Evolutionary conservation across 345 rosid genomes (phyloP).

Genomic region (Turnera subulata): DNA sequence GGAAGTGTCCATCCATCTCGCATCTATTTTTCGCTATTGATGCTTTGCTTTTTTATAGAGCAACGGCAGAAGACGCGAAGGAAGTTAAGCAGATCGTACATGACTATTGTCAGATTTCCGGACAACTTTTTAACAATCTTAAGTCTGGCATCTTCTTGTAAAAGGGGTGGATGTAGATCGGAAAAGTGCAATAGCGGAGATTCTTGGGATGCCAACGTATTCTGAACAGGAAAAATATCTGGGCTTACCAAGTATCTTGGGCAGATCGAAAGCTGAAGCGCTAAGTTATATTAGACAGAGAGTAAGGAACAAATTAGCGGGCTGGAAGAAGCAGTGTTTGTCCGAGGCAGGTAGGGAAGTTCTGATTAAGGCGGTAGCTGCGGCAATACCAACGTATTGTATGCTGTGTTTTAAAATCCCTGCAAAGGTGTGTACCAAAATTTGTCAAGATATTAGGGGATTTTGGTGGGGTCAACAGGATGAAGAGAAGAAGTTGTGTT

Average conservation of each 20-base stretch:
- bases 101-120: background rate
- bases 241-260: background rate
- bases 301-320: too few relatives aligned
- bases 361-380: background rate
- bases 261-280: background rate
- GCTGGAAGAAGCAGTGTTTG: background rate
- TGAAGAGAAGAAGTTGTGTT: background rate
- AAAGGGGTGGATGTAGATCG: background rate
- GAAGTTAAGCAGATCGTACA: background rate
- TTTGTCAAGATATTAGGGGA: background rate
- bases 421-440: background rate
- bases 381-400: background rate
- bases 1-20: background rate
- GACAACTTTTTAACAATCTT: background rate
- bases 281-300: background rate
- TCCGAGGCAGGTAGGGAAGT: background rate
- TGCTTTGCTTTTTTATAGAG: background rate
- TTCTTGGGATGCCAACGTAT: background rate
- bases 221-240: background rate
- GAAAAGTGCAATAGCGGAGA: background rate
- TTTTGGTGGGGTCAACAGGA: background rate
- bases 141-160: background rate
- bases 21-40: background rate
- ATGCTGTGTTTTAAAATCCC: too few relatives aligned
- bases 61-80: background rate